Conservation (phyloP, 139 green algal species). For the Yamagishiella unicocca region DNA sequence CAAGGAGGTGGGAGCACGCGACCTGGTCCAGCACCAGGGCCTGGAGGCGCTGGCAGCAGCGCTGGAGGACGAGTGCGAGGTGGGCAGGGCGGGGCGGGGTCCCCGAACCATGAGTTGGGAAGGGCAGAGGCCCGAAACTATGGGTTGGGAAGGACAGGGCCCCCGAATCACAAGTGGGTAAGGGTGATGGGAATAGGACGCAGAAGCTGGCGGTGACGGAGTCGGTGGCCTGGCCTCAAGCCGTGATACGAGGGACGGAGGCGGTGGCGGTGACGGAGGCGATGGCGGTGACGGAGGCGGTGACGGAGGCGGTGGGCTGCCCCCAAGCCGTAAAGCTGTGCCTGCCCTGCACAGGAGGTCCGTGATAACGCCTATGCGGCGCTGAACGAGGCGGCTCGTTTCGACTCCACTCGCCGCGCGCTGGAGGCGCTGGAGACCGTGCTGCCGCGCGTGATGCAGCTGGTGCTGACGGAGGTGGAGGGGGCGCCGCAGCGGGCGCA, state of each 20-base stretch:
- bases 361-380: constrained; percentile 45
- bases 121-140: too few relatives aligned
- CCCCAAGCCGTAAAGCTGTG: too few relatives aligned
- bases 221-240: too few relatives aligned
- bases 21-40: constrained; percentile 62
- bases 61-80: constrained; percentile 50
- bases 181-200: too few relatives aligned
- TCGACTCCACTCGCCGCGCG: constrained; percentile 48
- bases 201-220: too few relatives aligned
- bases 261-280: too few relatives aligned
- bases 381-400: constrained; percentile 54
- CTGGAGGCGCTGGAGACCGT: constrained; percentile 33
- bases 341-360: not conserved
- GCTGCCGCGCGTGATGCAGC: constrained; percentile 48
- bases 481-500: constrained; percentile 3
- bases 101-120: too few relatives aligned
- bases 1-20: constrained; percentile 63
- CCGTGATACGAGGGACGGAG: too few relatives aligned
- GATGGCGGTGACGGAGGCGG: too few relatives aligned
- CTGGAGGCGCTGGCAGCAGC: constrained; percentile 56
- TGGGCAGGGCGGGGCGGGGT: not conserved
- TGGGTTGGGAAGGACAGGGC: too few relatives aligned
- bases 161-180: too few relatives aligned
- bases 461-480: constrained; percentile 49
- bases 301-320: too few relatives aligned